A percentile compares a stretch with the other conserved stretches of the same genome.
Evolutionary conservation across 1,284 basidiomycete genomes (phyloP).

Genomic region (Inonotus obliquus): DNA sequence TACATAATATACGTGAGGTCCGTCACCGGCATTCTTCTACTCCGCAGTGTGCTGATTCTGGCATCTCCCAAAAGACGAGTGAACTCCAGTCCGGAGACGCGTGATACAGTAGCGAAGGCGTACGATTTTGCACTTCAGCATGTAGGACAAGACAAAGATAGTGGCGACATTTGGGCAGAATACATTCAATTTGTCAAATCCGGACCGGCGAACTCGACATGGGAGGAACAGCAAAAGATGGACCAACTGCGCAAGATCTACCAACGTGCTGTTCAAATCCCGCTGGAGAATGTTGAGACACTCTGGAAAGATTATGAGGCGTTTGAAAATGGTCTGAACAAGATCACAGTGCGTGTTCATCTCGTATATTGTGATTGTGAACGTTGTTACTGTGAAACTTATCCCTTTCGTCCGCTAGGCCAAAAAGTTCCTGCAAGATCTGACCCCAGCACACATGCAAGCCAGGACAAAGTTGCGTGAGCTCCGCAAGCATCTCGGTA

Average conservation of each 20-base stretch:
- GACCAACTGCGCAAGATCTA: slow-evolving; percentile 90
- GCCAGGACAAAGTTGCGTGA: slow-evolving; percentile 87
- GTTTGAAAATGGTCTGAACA: slow-evolving; percentile 90
- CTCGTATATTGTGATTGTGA: not conserved
- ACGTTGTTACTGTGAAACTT: not conserved
- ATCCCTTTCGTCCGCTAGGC: slow-evolving; percentile 41
- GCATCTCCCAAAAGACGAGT: slow-evolving; percentile 39
- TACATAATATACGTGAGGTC: slow-evolving; percentile 81
- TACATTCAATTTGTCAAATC: slow-evolving; percentile 84
- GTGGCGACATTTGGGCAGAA: slow-evolving; percentile 70
- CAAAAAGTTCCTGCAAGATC: slow-evolving; percentile 89
- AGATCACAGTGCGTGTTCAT: slow-evolving; percentile 65
- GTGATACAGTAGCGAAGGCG: slow-evolving; percentile 78
- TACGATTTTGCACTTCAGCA: slow-evolving; percentile 93
- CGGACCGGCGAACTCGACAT: slow-evolving; percentile 78
- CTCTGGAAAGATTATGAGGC: slow-evolving; percentile 95
- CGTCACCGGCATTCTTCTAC: slow-evolving; percentile 26
- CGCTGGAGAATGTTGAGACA: slow-evolving; percentile 88
- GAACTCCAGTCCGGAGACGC: slow-evolving; percentile 51
- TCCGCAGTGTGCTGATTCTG: not conserved
- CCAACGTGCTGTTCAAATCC: slow-evolving; percentile 91
- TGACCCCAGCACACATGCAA: slow-evolving; percentile 88
- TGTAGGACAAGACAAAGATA: slow-evolving; percentile 82
- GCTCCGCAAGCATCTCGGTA: slow-evolving; percentile 67
- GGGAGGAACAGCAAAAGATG: slow-evolving; percentile 97